Conservation (phyloP, 2,329 filamentous ascomycete species). For the Xylariaceae sp. region DNA sequence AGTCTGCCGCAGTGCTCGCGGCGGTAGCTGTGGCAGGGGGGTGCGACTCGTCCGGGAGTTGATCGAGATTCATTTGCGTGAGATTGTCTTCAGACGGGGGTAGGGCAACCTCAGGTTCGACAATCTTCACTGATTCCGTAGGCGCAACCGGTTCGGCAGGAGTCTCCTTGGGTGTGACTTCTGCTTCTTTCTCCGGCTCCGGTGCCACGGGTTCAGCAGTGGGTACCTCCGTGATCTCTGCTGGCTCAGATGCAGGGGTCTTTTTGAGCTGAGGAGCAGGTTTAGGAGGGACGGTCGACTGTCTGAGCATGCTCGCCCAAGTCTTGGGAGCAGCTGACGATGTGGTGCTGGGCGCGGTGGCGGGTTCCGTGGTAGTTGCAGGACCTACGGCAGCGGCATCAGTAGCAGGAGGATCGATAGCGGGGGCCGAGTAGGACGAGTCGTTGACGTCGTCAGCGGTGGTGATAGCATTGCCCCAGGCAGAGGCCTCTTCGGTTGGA, state of each 20-base stretch:
- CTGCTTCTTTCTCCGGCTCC: slow-evolving; percentile 37
- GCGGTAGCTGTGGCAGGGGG: slow-evolving; percentile 76
- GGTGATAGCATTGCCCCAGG: slow-evolving; percentile 52
- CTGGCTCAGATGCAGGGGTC: slow-evolving; percentile 54
- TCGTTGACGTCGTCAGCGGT: slow-evolving; percentile 36
- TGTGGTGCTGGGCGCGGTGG: slow-evolving; percentile 30
- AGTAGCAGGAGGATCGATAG: slow-evolving; percentile 27
- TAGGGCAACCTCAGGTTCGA: slow-evolving; percentile 53
- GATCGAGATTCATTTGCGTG: slow-evolving; percentile 88
- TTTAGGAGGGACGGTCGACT: slow-evolving; percentile 44
- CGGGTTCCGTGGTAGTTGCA: slow-evolving; percentile 30
- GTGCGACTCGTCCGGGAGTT: slow-evolving; percentile 76
- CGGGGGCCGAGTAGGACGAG: slow-evolving; percentile 33
- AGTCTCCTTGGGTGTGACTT: slow-evolving; percentile 32
- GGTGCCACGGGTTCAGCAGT: slow-evolving; percentile 38
- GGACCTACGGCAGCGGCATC: slow-evolving; percentile 37
- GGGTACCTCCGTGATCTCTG: slow-evolving; percentile 44
- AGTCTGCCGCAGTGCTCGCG: slow-evolving; percentile 85
- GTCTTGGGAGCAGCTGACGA: slow-evolving; percentile 49
- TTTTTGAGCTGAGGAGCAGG: not conserved
- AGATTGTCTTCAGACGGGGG: slow-evolving; percentile 75
- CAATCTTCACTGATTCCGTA: slow-evolving; percentile 35
- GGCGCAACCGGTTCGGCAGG: slow-evolving; percentile 28
- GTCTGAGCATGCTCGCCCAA: slow-evolving; percentile 73
- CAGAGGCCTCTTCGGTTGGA: slow-evolving; percentile 65